Conservation (phyloP, 257 asterid genomes). For the Mentha longifolia region DNA sequence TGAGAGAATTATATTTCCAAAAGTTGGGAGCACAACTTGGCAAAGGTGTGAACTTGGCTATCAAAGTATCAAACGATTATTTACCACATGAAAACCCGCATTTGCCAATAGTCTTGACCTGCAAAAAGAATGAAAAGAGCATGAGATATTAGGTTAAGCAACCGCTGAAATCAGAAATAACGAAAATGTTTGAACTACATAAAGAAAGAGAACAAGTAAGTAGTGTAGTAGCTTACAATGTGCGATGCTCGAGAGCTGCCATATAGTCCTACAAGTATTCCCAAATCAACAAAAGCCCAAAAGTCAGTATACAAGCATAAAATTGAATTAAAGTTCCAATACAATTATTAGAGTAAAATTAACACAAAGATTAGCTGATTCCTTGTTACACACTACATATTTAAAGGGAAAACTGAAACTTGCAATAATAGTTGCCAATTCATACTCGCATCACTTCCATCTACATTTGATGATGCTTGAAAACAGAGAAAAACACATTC, state of each 20-base stretch:
- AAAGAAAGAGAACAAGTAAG: background rate
- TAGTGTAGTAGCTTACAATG: constrained; percentile 49
- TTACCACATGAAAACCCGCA: constrained; percentile 76
- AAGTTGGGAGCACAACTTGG: background rate
- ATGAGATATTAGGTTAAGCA: constrained; percentile 11
- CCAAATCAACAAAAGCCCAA: constrained; percentile 26
- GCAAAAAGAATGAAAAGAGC: constrained; percentile 35
- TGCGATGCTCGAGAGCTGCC: constrained; percentile 58
- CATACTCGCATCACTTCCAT: background rate
- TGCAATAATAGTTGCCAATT: background rate
- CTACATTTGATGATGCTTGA: background rate
- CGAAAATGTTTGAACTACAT: background rate
- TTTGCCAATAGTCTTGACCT: constrained; percentile 67
- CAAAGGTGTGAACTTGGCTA: background rate
- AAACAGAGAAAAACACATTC: background rate
- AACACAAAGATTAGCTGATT: background rate
- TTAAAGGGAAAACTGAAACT: background rate
- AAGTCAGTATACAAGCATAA: background rate
- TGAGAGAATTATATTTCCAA: constrained; percentile 6
- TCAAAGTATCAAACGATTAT: background rate
- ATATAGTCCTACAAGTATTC: constrained; percentile 54
- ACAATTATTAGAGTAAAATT: background rate
- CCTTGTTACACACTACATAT: background rate
- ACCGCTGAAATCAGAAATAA: background rate
- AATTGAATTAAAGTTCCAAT: constrained; percentile 9